A percentile compares a stretch with the other conserved stretches of the same genome.
These are phyloP conservation scores for Ambrosiella cleistominuta DNA, from an alignment of 2,329 filamentous ascomycete genomes.

Conservation along the genomic window DNA sequence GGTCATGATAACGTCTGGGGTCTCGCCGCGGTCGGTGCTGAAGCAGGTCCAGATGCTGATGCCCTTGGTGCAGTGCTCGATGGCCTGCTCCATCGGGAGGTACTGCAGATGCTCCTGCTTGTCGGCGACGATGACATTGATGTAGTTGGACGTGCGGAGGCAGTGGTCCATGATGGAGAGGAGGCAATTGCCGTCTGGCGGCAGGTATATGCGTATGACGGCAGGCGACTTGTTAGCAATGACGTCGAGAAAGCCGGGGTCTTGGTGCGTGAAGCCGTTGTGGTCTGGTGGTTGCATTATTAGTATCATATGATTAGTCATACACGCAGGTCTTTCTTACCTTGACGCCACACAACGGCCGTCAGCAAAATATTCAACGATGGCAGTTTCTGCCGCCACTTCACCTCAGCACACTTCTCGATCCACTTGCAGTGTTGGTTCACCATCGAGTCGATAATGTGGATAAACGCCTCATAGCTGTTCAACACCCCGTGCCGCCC, in stretches of 20 bases:
- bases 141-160: slow-evolving; percentile 55
- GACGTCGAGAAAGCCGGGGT: slow-evolving; percentile 64
- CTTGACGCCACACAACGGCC: slow-evolving; percentile 60
- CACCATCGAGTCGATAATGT: slow-evolving; percentile 73
- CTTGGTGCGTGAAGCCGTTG: slow-evolving; percentile 70
- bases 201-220: slow-evolving; percentile 64
- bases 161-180: slow-evolving; percentile 64
- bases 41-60: slow-evolving; percentile 65
- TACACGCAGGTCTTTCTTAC: not conserved
- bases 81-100: slow-evolving; percentile 53
- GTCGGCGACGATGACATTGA: slow-evolving; percentile 65
- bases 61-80: slow-evolving; percentile 63
- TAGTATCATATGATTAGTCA: not conserved
- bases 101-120: slow-evolving; percentile 67
- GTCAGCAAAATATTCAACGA: slow-evolving; percentile 68
- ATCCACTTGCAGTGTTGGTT: slow-evolving; percentile 79
- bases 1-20: slow-evolving; percentile 62
- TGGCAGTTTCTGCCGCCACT: slow-evolving; percentile 56
- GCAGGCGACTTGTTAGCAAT: slow-evolving; percentile 66
- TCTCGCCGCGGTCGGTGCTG: slow-evolving; percentile 47
- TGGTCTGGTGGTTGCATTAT: slow-evolving; percentile 33
- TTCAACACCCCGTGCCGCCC: slow-evolving; percentile 62
- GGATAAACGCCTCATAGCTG: slow-evolving; percentile 69
- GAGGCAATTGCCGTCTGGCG: slow-evolving; percentile 62
- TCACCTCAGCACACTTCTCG: slow-evolving; percentile 63